Evolutionary conservation across 306 rosid species (phyloP), one percentile per base, ranked within the genome.

Genomic region (Prunus armeniaca): DNA sequence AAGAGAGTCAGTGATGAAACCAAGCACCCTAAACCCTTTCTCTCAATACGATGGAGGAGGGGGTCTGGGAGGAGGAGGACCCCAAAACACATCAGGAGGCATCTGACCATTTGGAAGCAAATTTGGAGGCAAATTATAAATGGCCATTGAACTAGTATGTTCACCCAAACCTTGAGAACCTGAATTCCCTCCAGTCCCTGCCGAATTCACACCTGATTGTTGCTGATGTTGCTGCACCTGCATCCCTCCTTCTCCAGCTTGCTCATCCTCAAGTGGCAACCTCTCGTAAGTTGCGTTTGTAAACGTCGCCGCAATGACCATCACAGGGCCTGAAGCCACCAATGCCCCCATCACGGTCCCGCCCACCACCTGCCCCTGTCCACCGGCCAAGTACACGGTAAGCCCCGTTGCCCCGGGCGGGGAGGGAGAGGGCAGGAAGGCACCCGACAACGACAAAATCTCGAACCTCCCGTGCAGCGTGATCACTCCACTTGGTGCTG

Each of bases 301-400:
- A 51, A 92, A 95, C 0, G 99, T 89, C 0, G 99, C 97, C 3
- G 92, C 97, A 58, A 92, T 76, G 9, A 95, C 89, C 69, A 92
- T 75, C 0, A 92, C 99, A 0, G 96, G 91, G 1, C 97, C 99
- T 0, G 93, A 80, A 0, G 97, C 96, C 54, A 92, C 78, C 46
- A 95, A 57, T 0, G 92, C 63, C 0, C 99, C 99, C 0, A 77
- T 82, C 12, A 95, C 97, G 1, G 82, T 63, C 0, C 99, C 97
- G 0, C 97, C 99, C 0, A 95, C 88, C 0, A 95, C 89, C 72
- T 89, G 96, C 1, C 99, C 99, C 46, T 95, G 91, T 1, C 81
- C 91, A 0, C 97, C 97, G 0, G 89, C 84, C 0, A 92, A 65
- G 72, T 90, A 95, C 34, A 91, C 96, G 0, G 96, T 83, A 7